Conservation (phyloP, 2,329 filamentous ascomycete genomes). For the Conoideocrella luteorostrata region DNA sequence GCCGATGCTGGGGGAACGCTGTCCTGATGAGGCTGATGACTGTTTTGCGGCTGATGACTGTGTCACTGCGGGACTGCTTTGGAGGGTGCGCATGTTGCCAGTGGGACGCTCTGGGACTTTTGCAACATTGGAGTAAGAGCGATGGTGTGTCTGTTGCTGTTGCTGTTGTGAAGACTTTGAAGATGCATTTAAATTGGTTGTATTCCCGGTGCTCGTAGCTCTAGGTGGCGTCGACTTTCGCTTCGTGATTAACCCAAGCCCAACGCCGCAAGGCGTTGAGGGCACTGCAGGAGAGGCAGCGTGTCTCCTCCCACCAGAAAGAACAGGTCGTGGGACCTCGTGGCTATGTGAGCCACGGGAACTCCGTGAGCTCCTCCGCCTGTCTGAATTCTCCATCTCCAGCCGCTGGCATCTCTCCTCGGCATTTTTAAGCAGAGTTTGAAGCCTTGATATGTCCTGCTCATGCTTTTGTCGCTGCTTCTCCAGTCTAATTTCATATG, state of each 20-base stretch:
- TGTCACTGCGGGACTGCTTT: not conserved
- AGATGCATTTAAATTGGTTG: not conserved
- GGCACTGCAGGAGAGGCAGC: not conserved
- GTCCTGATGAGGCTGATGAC: slow-evolving; percentile 6
- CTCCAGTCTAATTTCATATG: slow-evolving; percentile 30
- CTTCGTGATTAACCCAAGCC: not conserved
- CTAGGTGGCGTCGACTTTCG: slow-evolving; percentile 5
- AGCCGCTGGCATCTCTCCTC: slow-evolving; percentile 23
- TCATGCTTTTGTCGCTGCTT: slow-evolving; percentile 29
- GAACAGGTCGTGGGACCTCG: slow-evolving; percentile 4
- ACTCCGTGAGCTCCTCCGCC: slow-evolving; percentile 14
- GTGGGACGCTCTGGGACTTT: not conserved
- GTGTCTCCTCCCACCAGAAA: not conserved
- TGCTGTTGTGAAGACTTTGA: not conserved
- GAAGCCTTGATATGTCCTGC: slow-evolving; percentile 25
- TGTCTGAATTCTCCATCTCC: slow-evolving; percentile 19
- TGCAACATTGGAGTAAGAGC: not conserved
- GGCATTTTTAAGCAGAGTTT: slow-evolving; percentile 29
- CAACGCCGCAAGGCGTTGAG: not conserved
- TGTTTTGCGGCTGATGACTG: not conserved
- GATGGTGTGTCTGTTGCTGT: not conserved
- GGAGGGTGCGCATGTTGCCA: not conserved
- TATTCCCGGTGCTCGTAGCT: not conserved
- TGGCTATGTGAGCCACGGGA: slow-evolving; percentile 7
- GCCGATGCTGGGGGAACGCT: slow-evolving; percentile 20